A percentile compares a stretch with the other conserved stretches of the same genome.
phyloP scores from a whole-genome alignment of 2,329 filamentous ascomycete genomes.

The Cercospora sojina region DNA sequence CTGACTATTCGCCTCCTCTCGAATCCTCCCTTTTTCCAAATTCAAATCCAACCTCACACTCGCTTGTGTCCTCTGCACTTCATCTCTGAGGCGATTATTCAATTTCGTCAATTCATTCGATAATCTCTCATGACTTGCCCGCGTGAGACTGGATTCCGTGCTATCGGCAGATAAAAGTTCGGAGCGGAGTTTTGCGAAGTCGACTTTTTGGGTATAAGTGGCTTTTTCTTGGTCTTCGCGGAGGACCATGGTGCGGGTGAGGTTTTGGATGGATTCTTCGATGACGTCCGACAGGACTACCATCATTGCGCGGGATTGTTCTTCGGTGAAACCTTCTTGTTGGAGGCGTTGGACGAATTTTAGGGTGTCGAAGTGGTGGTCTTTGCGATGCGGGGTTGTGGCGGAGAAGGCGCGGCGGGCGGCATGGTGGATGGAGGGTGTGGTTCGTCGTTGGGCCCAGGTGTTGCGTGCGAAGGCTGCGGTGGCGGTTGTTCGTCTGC shows the following conservation, averaged over 20 bases:
- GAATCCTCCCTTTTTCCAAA: constrained; percentile 91
- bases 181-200: constrained; percentile 94
- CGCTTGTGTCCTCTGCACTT: constrained; percentile 91
- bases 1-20: constrained; percentile 93
- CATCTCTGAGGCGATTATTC: constrained; percentile 82
- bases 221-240: constrained; percentile 87
- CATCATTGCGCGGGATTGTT: constrained; percentile 98
- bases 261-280: constrained; percentile 95
- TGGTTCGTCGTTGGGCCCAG: constrained; percentile 21
- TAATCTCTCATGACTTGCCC: constrained; percentile 84
- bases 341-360: constrained; percentile 92
- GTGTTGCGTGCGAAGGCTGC: constrained; percentile 24
- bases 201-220: constrained; percentile 81
- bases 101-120: constrained; percentile 95
- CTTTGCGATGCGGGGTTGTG: constrained; percentile 60
- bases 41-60: constrained; percentile 91
- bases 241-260: constrained; percentile 96
- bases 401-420: constrained; percentile 60
- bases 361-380: constrained; percentile 97
- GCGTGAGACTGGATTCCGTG: constrained; percentile 84
- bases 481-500: constrained; percentile 23
- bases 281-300: constrained; percentile 94
- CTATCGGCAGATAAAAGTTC: constrained; percentile 90
- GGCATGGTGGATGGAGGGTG: constrained; percentile 13
- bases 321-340: constrained; percentile 90